Percentiles rank a stretch among this genome's conserved stretches.
Evolutionary conservation across 73 alveolate genomes (phyloP).

Genomic region (Paramecium sonneborni): DNA sequence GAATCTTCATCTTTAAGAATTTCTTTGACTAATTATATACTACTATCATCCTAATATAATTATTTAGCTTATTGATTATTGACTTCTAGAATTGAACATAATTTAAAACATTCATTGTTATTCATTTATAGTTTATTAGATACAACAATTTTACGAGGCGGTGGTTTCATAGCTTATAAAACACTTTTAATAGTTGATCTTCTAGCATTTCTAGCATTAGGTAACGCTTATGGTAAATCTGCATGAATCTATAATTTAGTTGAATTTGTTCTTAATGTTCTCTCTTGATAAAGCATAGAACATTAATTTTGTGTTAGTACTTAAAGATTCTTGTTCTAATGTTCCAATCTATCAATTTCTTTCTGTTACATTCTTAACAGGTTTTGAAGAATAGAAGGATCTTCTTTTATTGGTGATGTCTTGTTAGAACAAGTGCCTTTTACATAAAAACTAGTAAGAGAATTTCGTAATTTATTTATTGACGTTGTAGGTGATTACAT

Average conservation of each 20-base stretch:
- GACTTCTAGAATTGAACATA: not conserved
- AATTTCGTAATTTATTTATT: not conserved
- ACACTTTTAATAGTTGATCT: not conserved
- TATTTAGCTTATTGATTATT: not conserved
- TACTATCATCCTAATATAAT: not conserved
- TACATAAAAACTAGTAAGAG: not conserved
- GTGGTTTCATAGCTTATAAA: not conserved
- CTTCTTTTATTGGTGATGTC: conserved; percentile 9
- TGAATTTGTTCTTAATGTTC: not conserved
- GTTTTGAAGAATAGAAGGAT: not conserved
- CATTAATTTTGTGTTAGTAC: not conserved
- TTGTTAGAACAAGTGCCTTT: not conserved
- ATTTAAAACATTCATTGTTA: conserved; percentile 10
- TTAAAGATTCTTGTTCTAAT: not conserved
- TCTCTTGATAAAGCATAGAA: not conserved
- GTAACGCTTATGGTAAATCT: not conserved
- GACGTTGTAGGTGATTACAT: conserved; percentile 27
- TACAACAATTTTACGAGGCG: not conserved
- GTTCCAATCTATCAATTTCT: conserved; percentile 50
- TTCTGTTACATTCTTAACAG: conserved; percentile 43
- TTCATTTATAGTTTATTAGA: not conserved
- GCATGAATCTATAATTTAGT: not conserved
- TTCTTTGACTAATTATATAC: not conserved
- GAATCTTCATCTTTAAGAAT: conserved; percentile 26
- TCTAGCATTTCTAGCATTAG: not conserved